A percentile compares a stretch with the other conserved stretches of the same genome.
phyloP scores from a whole-genome alignment of 1,284 basidiomycete species.

The Pseudozyma thailandica region DNA sequence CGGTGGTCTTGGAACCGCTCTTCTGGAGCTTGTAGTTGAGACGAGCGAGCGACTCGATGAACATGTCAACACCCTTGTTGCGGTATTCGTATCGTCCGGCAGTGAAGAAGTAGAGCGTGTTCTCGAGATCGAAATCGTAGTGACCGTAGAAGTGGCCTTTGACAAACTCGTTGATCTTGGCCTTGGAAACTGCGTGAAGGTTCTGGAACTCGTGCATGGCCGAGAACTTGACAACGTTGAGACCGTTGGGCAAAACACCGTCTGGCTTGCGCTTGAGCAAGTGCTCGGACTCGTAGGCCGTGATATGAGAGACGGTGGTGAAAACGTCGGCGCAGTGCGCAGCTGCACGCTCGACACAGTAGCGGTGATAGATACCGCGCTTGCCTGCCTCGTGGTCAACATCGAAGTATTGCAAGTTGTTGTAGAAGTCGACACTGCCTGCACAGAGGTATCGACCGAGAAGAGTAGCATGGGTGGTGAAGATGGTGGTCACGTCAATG shows the following conservation, averaged over 20 bases:
- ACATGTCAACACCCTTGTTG: constrained; percentile 99
- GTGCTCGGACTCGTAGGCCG: constrained; percentile 95
- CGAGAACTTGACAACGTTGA: constrained; percentile 96
- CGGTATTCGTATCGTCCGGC: constrained; percentile 99
- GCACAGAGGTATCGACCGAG: constrained; percentile 98
- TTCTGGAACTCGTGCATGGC: constrained; percentile 98
- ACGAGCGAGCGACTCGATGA: constrained; percentile 89
- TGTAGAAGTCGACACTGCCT: constrained; percentile 97
- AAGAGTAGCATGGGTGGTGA: constrained; percentile 96
- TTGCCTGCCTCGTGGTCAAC: constrained; percentile 99
- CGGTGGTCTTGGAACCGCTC: constrained; percentile 80
- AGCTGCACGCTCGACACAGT: constrained; percentile 95
- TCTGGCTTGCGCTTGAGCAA: constrained; percentile 94
- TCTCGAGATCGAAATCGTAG: constrained; percentile 93
- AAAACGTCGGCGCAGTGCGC: constrained; percentile 97
- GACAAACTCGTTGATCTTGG: constrained; percentile 97
- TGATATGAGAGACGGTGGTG: constrained; percentile 92
- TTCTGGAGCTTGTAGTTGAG: constrained; percentile 85
- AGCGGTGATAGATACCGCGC: constrained; percentile 88
- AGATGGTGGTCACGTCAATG: constrained; percentile 94
- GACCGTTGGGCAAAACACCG: constrained; percentile 95
- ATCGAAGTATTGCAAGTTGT: constrained; percentile 98
- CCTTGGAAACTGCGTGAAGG: constrained; percentile 87
- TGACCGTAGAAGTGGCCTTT: constrained; percentile 98
- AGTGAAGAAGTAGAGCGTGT: constrained; percentile 97